These are phyloP conservation scores for Phaeolepiota aurea DNA, from an alignment of 768 basidiomycete species.

Conservation along the genomic window DNA sequence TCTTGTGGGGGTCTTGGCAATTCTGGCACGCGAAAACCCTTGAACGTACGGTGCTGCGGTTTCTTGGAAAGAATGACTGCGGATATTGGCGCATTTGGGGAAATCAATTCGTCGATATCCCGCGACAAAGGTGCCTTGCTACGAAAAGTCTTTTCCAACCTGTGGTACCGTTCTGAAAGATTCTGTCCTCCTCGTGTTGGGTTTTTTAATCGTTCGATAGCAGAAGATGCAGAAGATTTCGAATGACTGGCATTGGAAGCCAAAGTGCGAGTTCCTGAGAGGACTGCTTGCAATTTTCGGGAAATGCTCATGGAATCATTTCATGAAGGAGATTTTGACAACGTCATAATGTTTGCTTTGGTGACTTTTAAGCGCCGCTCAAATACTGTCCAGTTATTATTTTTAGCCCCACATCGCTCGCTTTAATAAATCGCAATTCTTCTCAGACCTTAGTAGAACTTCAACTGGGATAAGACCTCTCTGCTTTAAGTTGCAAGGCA, in stretches of 20 bases:
- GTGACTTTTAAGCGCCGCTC: no score
- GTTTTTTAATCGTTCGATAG: background rate
- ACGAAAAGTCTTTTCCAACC: slow-evolving; percentile 46
- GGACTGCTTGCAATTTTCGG: background rate
- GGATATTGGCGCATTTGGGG: slow-evolving; percentile 3
- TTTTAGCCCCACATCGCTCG: no score
- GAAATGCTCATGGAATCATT: background rate
- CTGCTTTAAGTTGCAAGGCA: no score
- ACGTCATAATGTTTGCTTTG: no score
- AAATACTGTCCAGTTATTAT: no score
- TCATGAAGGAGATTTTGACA: no score
- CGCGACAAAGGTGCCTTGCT: slow-evolving; percentile 29
- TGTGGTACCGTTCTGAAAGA: slow-evolving; percentile 44
- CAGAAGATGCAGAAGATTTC: background rate
- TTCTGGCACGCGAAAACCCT: slow-evolving; percentile 52
- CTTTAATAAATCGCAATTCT: no score
- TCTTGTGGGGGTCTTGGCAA: slow-evolving; percentile 53
- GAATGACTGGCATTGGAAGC: background rate
- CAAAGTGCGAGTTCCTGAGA: background rate
- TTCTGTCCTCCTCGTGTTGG: slow-evolving; percentile 41
- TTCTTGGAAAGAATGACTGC: slow-evolving; percentile 3
- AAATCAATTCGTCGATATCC: slow-evolving; percentile 16
- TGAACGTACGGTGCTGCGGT: slow-evolving; percentile 24
- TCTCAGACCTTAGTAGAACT: no score
- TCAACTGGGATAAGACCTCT: no score